These are phyloP conservation scores for Pueraria montana DNA, from an alignment of 306 rosid species.

Conservation along the genomic window DNA sequence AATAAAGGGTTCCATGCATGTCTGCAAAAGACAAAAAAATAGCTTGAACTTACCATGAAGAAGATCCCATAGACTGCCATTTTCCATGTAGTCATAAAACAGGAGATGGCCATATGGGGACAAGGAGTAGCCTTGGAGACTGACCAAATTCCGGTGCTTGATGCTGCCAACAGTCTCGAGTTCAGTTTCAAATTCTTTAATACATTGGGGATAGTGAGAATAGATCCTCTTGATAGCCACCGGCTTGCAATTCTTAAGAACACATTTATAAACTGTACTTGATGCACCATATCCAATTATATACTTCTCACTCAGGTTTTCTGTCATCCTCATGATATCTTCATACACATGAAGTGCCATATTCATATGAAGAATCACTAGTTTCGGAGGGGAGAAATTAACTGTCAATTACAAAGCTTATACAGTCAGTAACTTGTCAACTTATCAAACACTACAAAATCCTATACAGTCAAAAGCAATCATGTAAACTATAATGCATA, in stretches of 20 bases:
- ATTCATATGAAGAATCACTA: slow-evolving; percentile 95
- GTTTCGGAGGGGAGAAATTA: slow-evolving; percentile 77
- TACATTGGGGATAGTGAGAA: slow-evolving; percentile 78
- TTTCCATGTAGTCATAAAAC: slow-evolving; percentile 96
- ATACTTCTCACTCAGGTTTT: slow-evolving; percentile 89
- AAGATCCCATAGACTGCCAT: slow-evolving; percentile 96
- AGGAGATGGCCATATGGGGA: slow-evolving; percentile 92
- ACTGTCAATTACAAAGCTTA: slow-evolving; percentile 60
- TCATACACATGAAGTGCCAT: slow-evolving; percentile 96
- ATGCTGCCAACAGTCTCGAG: slow-evolving; percentile 90
- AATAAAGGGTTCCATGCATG: background rate
- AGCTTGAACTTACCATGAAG: slow-evolving; percentile 76
- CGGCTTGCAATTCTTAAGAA: slow-evolving; percentile 94
- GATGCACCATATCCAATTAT: slow-evolving; percentile 93
- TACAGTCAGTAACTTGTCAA: slow-evolving; percentile 36
- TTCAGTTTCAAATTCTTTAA: slow-evolving; percentile 90
- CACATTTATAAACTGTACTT: slow-evolving; percentile 95
- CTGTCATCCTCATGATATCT: slow-evolving; percentile 97
- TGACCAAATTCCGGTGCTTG: slow-evolving; percentile 93
- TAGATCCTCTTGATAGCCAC: slow-evolving; percentile 91
- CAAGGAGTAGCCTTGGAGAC: slow-evolving; percentile 93
- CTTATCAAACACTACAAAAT: background rate
- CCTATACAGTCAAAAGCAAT: background rate
- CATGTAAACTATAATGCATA: background rate
- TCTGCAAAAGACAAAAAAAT: background rate